These are phyloP conservation scores for Citrus glauca DNA, from an alignment of 345 rosid genomes.

Conservation along the genomic window DNA sequence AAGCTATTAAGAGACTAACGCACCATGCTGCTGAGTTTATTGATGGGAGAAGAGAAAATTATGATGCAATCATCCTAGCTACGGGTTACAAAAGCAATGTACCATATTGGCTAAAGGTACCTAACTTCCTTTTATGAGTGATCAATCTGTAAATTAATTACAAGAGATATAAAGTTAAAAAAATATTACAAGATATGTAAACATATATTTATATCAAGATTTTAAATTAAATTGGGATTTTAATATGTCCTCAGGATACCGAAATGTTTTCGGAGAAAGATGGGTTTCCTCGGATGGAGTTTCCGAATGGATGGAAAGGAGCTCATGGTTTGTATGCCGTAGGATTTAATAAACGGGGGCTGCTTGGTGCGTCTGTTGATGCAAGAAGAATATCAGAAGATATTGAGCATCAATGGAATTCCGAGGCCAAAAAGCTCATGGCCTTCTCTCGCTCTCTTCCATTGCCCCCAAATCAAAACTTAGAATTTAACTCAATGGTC, in stretches of 20 bases:
- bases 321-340: slow-evolving; percentile 68
- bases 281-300: slow-evolving; percentile 56
- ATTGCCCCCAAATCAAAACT: background rate
- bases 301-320: slow-evolving; percentile 86
- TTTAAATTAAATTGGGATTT: background rate
- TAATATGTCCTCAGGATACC: slow-evolving; percentile 33
- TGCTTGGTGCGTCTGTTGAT: slow-evolving; percentile 72
- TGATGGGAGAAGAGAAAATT: slow-evolving; percentile 55
- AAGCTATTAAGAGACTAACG: slow-evolving; percentile 51
- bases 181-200: background rate
- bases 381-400: slow-evolving; percentile 67
- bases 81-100: slow-evolving; percentile 89
- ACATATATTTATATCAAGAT: background rate
- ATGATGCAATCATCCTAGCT: slow-evolving; percentile 77
- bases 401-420: slow-evolving; percentile 38
- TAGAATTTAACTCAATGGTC: background rate
- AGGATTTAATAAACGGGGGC: slow-evolving; percentile 76
- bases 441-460: background rate
- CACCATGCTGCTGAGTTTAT: slow-evolving; percentile 56
- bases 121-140: background rate
- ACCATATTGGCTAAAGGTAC: slow-evolving; percentile 80
- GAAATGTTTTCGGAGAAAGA: slow-evolving; percentile 62
- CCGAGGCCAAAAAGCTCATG: slow-evolving; percentile 19
- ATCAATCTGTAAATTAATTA: background rate
- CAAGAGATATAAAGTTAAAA: too few relatives aligned